Conservation (phyloP, 2,329 filamentous ascomycete species). For the Phoma sp. region DNA sequence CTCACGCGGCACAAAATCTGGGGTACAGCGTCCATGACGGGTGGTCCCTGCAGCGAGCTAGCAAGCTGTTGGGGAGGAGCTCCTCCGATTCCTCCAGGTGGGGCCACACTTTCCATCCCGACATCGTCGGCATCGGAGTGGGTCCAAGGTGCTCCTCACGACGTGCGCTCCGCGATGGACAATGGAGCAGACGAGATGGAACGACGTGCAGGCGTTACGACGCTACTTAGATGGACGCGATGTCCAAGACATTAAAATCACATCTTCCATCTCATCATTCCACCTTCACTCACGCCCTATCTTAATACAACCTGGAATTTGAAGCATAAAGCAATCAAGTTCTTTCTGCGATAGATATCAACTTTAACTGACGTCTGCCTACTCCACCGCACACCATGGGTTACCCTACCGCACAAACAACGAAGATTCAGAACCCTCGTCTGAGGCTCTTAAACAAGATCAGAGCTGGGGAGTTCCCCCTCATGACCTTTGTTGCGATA, state of each 20-base stretch:
- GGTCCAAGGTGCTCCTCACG: conserved; percentile 14
- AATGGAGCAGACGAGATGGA: background rate
- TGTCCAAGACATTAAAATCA: background rate
- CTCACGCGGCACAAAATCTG: conserved; percentile 11
- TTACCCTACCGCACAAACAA: conserved; percentile 23
- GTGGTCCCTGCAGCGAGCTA: conserved; percentile 1
- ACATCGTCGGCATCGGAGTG: conserved; percentile 2
- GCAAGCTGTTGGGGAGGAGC: conserved; percentile 5
- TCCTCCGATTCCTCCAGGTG: conserved; percentile 14
- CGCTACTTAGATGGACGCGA: conserved; percentile 3
- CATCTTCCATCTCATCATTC: background rate
- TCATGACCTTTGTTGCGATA: conserved; percentile 60
- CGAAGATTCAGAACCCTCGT: conserved; percentile 48
- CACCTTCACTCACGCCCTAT: background rate
- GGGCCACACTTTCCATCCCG: background rate
- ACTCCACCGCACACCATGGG: conserved; percentile 7
- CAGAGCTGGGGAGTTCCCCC: conserved; percentile 49
- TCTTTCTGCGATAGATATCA: background rate
- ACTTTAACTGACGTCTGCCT: background rate
- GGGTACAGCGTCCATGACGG: conserved; percentile 14
- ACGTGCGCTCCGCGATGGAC: background rate
- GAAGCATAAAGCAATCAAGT: no score
- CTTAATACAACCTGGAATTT: background rate
- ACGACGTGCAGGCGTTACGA: background rate
- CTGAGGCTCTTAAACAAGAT: conserved; percentile 56